Evolutionary conservation across 768 basidiomycete species (phyloP), one percentile per base, ranked within the genome.

Genomic region (Dendrothele bispora): DNA sequence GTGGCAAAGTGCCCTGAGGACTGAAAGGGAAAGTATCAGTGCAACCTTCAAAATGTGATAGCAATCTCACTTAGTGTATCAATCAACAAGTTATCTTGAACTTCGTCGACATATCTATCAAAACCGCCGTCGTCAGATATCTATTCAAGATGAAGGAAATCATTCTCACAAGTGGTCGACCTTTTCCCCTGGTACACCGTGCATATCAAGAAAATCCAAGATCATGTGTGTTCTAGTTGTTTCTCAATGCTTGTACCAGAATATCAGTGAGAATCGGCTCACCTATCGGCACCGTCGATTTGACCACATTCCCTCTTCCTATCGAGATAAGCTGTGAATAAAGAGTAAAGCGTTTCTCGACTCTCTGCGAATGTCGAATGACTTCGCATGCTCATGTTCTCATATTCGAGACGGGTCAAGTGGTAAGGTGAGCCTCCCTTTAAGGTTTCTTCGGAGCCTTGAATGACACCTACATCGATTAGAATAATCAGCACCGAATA

Each of bases 81-180:
- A 7, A 87, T 76, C 5, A 88, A 68, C 0, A 88, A 69, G 55
- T 84, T 79, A 52, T 88, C 87, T 56, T 88, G 86, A 0, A 77
- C 80, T 62, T 88, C 86, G 36, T 88, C 86, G 2, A 89, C 72
- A 55, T 86, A 88, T 7, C 85, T 85, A 36, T 18, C 15, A n/a
- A n/a, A n/a, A n/a, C n/a, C n/a, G n/a, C 38, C 28, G 27, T 49
- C 8, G 20, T n/a, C n/a, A n/a, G n/a, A n/a, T n/a, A n/a, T n/a
- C n/a, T n/a, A 0, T 20, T n/a, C n/a, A 11, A 24, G 1, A 4
- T 34, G 10, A 14, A 15, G 7, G 29, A 1, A 30, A 28, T 5
- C 26, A 22, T 29, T 60, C 76, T 25, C 49, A 87, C 82, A 86
- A 50, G 48, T 71, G 80, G 51, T 86, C 77, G 7, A 85, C 61